Evolutionary conservation across 2,329 filamentous ascomycete species (phyloP).

Genomic region (Colletotrichum sp.): DNA sequence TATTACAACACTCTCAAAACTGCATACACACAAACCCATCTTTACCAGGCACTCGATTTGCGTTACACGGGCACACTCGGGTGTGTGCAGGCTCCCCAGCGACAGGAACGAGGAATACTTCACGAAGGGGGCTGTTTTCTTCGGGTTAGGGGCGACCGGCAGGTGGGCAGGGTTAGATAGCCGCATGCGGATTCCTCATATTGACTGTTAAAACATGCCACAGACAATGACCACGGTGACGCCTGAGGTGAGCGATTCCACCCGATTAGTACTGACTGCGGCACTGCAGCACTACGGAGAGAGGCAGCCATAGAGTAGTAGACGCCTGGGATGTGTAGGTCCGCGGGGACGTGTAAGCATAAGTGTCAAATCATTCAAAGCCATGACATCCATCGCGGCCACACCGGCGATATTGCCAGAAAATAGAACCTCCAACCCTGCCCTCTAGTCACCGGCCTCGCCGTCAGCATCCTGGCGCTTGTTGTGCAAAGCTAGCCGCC

Average conservation of each 20-base stretch:
- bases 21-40: slow-evolving; percentile 13
- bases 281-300: neutral
- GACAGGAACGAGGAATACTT: slow-evolving; percentile 15
- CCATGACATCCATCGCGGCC: neutral
- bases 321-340: neutral
- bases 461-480: neutral
- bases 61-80: slow-evolving; percentile 7
- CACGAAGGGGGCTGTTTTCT: slow-evolving; percentile 5
- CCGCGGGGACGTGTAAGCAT: neutral
- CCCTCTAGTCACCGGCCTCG: neutral
- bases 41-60: slow-evolving; percentile 10
- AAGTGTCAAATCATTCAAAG: neutral
- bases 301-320: neutral
- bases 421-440: neutral
- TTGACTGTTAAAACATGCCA: neutral
- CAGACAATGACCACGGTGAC: neutral
- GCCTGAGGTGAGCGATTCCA: neutral
- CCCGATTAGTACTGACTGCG: neutral
- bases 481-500: neutral
- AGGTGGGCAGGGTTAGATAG: slow-evolving; percentile 14
- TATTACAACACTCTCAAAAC: slow-evolving; percentile 21
- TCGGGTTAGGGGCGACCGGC: slow-evolving; percentile 6
- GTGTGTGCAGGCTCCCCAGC: slow-evolving; percentile 10
- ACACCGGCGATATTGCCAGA: neutral
- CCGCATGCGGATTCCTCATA: slow-evolving; percentile 15